phyloP scores from a whole-genome alignment of 2,329 filamentous ascomycete species.

The Microdochium nivale region DNA sequence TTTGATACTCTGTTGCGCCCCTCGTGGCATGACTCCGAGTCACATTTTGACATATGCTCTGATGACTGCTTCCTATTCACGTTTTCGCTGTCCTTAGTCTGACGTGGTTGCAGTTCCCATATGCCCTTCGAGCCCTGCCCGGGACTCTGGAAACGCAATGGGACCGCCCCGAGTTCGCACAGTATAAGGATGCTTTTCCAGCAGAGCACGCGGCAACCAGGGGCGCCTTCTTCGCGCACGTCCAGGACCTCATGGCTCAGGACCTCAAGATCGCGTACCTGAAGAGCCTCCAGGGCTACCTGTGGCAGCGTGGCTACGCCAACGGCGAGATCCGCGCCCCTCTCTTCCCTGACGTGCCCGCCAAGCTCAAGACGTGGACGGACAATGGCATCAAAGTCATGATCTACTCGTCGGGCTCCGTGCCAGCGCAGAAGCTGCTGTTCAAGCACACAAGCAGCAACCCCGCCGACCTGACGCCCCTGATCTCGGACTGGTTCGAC shows the following conservation, averaged over 20 bases:
- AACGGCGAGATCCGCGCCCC: slow-evolving; percentile 62
- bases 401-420: slow-evolving; percentile 77
- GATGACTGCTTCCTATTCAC: no score
- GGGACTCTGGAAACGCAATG: slow-evolving; percentile 56
- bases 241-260: slow-evolving; percentile 58
- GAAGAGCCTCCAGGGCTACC: slow-evolving; percentile 70
- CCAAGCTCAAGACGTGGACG: slow-evolving; percentile 52
- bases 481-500: slow-evolving; percentile 65
- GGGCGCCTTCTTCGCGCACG: slow-evolving; percentile 54
- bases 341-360: slow-evolving; percentile 66
- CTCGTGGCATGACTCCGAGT: slow-evolving; percentile 1
- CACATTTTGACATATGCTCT: slow-evolving; percentile 1
- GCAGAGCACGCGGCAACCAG: slow-evolving; percentile 50
- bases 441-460: slow-evolving; percentile 58
- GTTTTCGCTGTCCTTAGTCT: slow-evolving; percentile 1
- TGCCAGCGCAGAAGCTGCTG: slow-evolving; percentile 71
- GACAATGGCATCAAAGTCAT: slow-evolving; percentile 48
- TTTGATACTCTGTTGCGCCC: background rate
- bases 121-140: slow-evolving; percentile 60
- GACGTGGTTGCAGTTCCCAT: slow-evolving; percentile 56
- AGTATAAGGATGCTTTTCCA: slow-evolving; percentile 66
- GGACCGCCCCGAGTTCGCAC: slow-evolving; percentile 54
- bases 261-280: slow-evolving; percentile 72
- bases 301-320: slow-evolving; percentile 69
- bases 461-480: slow-evolving; percentile 47